phyloP scores from a whole-genome alignment of 441 rosid species.

The Metrosideros polymorpha region DNA sequence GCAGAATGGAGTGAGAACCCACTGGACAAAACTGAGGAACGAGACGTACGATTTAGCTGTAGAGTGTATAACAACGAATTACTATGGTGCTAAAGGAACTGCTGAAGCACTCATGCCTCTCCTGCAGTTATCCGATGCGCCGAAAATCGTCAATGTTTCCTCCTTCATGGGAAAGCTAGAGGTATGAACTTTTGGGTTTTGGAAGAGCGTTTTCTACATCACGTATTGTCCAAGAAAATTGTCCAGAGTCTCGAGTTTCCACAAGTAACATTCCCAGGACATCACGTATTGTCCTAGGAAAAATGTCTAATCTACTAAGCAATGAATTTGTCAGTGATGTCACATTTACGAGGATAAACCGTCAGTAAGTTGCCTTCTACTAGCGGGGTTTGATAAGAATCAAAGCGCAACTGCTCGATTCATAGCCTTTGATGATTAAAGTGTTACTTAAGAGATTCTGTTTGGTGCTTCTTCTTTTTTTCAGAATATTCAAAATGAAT shows the following conservation, averaged over 20 bases:
- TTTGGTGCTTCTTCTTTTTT: background rate
- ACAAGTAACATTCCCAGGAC: background rate
- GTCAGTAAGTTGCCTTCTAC: background rate
- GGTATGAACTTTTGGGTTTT: background rate
- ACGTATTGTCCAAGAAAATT: background rate
- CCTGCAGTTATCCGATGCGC: background rate
- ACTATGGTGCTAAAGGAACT: background rate
- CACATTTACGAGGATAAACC: background rate
- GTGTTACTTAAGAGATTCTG: background rate
- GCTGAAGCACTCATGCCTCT: background rate
- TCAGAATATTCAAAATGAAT: conserved; percentile 15
- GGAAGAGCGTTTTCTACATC: background rate
- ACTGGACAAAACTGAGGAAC: background rate
- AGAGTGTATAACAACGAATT: background rate
- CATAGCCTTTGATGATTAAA: background rate
- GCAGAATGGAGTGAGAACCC: background rate
- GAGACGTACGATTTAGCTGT: background rate
- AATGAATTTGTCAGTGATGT: background rate
- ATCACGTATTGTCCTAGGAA: background rate
- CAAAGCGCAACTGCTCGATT: background rate
- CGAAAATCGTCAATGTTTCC: background rate
- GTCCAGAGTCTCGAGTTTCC: background rate
- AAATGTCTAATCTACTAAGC: background rate
- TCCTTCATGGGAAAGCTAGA: background rate
- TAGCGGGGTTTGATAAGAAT: background rate